These are phyloP conservation scores for Blastomyces silverae DNA, from an alignment of 2,329 filamentous ascomycete genomes.

Conservation along the genomic window DNA sequence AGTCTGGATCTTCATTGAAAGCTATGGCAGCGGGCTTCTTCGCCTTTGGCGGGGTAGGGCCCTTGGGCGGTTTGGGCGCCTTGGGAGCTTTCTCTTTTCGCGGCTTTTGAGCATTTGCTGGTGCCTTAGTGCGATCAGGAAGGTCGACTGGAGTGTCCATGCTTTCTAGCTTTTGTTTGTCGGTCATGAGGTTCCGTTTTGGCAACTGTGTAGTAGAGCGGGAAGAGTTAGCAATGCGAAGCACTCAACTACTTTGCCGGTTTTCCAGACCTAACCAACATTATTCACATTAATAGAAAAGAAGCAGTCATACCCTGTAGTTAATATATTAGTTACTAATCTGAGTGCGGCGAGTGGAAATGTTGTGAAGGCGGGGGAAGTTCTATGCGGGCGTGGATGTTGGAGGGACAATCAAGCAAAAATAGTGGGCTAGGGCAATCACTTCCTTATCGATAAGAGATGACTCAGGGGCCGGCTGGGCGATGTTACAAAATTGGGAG, in stretches of 20 bases:
- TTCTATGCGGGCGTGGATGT: neutral
- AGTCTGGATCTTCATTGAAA: slow-evolving; percentile 44
- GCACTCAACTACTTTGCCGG: neutral
- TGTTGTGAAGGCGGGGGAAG: neutral
- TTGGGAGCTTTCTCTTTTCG: slow-evolving; percentile 47
- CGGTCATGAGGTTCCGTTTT: neutral
- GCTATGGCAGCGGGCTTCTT: slow-evolving; percentile 26
- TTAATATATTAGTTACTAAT: neutral
- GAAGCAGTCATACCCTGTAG: neutral
- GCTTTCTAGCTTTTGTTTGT: neutral
- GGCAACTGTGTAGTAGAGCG: neutral
- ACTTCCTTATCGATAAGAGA: slow-evolving; percentile 6
- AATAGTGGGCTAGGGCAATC: slow-evolving; percentile 6
- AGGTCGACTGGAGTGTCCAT: slow-evolving; percentile 11
- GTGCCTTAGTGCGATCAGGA: slow-evolving; percentile 11
- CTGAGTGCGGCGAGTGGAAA: neutral
- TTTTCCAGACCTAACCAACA: neutral
- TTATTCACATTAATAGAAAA: neutral
- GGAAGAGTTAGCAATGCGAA: neutral
- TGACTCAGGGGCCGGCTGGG: neutral
- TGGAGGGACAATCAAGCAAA: slow-evolving; percentile 4
- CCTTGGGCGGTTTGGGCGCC: slow-evolving; percentile 29
- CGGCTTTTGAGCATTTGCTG: slow-evolving; percentile 32
- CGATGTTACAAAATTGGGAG: neutral
- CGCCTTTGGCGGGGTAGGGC: slow-evolving; percentile 28